Conservation (phyloP, 2,329 filamentous ascomycete genomes). For the Fusarium temperatum region DNA sequence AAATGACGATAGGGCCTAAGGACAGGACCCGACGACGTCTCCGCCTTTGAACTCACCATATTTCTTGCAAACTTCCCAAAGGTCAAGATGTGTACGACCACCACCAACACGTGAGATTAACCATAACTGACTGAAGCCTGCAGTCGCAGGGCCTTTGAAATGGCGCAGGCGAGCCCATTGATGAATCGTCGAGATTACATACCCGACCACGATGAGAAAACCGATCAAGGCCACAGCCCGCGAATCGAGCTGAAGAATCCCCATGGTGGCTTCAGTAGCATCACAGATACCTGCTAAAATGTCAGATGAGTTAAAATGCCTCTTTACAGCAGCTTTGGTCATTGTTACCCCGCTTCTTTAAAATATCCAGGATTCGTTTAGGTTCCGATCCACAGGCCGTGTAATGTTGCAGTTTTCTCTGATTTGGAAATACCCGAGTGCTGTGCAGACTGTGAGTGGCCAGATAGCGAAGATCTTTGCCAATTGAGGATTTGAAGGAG, state of each 20-base stretch:
- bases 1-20: accelerated
- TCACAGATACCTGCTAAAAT: neutral
- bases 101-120: neutral
- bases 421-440: neutral
- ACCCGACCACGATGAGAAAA: accelerated
- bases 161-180: neutral
- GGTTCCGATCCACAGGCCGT: neutral
- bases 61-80: neutral
- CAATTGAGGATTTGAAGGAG: accelerated
- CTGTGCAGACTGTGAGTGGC: accelerated
- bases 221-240: too few relatives aligned
- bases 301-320: too few relatives aligned
- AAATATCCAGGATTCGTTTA: neutral
- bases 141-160: neutral
- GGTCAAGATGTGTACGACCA: neutral
- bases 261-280: neutral
- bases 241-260: accelerated
- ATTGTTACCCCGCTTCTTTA: neutral
- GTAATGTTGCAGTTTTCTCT: neutral
- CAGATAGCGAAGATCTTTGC: neutral
- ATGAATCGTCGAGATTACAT: accelerated
- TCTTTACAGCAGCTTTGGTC: neutral
- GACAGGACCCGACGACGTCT: accelerated
- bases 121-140: neutral
- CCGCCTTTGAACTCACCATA: neutral